Percentiles rank a stretch among this genome's conserved stretches.
phyloP scores from a whole-genome alignment of 352 stramenopile genomes.

The Pythium biforme region DNA sequence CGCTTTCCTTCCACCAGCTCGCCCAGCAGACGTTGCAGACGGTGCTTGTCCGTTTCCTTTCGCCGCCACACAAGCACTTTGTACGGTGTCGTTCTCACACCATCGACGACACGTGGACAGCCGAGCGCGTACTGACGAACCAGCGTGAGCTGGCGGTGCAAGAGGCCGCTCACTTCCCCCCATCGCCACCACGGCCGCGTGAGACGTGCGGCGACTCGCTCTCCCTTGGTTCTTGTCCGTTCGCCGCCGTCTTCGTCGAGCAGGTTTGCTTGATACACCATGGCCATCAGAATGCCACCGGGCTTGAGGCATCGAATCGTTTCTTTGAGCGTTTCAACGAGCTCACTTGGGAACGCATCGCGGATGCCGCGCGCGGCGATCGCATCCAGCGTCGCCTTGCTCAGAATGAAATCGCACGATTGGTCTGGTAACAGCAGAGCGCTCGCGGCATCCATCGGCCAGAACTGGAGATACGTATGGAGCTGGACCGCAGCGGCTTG shows the following conservation, averaged over 20 bases:
- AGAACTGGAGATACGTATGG: constrained; percentile 21
- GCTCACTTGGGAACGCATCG: constrained; percentile 1
- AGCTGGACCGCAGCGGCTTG: constrained; percentile 13
- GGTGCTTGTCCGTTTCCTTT: constrained; percentile 19
- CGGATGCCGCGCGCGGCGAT: constrained; percentile 15
- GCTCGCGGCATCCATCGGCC: constrained; percentile 15
- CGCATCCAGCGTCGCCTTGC: constrained; percentile 31
- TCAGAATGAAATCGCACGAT: constrained; percentile 31
- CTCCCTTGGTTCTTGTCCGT: background rate
- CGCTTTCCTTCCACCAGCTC: background rate
- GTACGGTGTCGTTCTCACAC: constrained; percentile 22
- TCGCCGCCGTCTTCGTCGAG: background rate
- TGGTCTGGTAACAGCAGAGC: constrained; percentile 25
- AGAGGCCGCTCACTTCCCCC: constrained; percentile 6
- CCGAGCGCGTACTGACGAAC: constrained; percentile 21
- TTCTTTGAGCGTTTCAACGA: constrained; percentile 25
- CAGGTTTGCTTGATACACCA: constrained; percentile 6
- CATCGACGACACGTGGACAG: constrained; percentile 13
- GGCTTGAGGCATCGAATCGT: constrained; percentile 30
- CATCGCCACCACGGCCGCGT: constrained; percentile 31
- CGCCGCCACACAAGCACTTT: constrained; percentile 25
- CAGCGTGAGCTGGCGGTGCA: constrained; percentile 14
- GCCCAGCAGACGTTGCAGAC: constrained; percentile 4
- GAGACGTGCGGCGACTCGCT: background rate
- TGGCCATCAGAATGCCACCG: constrained; percentile 28